Percentiles rank a stretch among this genome's conserved stretches.
Conservation (phyloP, 352 stramenopile genomes). For the Pythium grandisporangium region DNA sequence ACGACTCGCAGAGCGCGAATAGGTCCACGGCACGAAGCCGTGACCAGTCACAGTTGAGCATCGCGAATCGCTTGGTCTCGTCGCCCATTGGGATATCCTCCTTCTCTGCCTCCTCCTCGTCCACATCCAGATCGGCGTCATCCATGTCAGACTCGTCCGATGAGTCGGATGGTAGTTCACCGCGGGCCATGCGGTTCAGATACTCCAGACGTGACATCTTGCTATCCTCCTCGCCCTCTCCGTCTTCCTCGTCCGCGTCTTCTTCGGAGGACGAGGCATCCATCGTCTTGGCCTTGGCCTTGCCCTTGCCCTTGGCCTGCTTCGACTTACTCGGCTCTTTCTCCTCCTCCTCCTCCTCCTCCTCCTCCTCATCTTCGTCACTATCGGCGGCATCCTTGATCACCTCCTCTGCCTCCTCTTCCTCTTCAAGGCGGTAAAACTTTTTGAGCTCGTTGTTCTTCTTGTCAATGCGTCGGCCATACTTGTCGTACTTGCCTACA, state of each 20-base stretch:
- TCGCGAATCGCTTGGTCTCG: conserved; percentile 85
- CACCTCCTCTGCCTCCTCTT: conserved; percentile 13
- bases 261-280: conserved; percentile 21
- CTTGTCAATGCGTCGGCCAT: conserved; percentile 73
- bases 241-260: conserved; percentile 16
- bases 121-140: conserved; percentile 32
- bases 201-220: conserved; percentile 79
- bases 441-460: conserved; percentile 70
- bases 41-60: conserved; percentile 97
- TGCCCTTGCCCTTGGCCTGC: conserved; percentile 14
- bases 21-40: conserved; percentile 94
- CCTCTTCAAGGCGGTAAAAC: conserved; percentile 69
- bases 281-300: conserved; percentile 13
- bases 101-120: conserved; percentile 31
- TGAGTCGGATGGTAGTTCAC: conserved; percentile 54
- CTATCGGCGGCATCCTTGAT: conserved; percentile 5
- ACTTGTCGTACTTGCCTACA: conserved; percentile 80
- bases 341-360: conserved; percentile 18
- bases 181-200: conserved; percentile 78
- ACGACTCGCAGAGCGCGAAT: conserved; percentile 92
- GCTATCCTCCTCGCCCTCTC: conserved; percentile 26
- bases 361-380: conserved; percentile 13
- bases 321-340: too few relatives aligned
- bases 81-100: conserved; percentile 80
- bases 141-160: conserved; percentile 37